These are phyloP conservation scores for Gigaspora rosea DNA, from an alignment of 192 early-diverging fungal genomes.

Conservation along the genomic window DNA sequence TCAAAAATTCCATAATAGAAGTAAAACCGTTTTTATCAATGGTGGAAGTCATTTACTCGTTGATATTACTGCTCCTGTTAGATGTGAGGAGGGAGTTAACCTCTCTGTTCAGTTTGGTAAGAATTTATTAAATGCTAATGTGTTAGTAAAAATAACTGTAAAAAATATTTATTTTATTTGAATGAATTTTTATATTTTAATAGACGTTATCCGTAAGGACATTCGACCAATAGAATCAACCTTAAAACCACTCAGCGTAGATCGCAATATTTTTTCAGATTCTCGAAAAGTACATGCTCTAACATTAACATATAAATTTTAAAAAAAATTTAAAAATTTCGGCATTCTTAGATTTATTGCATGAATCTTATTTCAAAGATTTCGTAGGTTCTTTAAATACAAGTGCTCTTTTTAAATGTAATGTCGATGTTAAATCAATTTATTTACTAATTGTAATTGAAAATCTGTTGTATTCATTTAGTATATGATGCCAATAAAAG, in stretches of 20 bases:
- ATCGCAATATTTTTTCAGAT: constrained; percentile 77
- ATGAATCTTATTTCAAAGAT: constrained; percentile 77
- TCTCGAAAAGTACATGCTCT: constrained; percentile 70
- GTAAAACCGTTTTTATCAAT: constrained; percentile 42
- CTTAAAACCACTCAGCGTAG: constrained; percentile 64
- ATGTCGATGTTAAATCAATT: neutral
- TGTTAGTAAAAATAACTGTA: neutral
- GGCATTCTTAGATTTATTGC: constrained; percentile 62
- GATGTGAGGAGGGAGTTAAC: constrained; percentile 69
- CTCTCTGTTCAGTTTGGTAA: constrained; percentile 50
- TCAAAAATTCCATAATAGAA: constrained; percentile 47
- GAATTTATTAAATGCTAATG: neutral
- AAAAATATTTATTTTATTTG: neutral
- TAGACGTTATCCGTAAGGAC: constrained; percentile 62
- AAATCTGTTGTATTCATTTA: constrained; percentile 34
- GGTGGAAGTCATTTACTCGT: constrained; percentile 59
- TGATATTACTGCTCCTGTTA: constrained; percentile 69
- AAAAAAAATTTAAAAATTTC: constrained; percentile 56
- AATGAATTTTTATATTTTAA: constrained; percentile 34
- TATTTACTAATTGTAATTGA: no score
- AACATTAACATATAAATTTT: constrained; percentile 74
- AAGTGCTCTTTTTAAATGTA: neutral
- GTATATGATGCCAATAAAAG: constrained; percentile 85
- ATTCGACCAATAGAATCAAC: constrained; percentile 66
- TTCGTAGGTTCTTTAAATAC: constrained; percentile 45